phyloP scores from a whole-genome alignment of 768 basidiomycete species.

The Sarcodon sp. region DNA sequence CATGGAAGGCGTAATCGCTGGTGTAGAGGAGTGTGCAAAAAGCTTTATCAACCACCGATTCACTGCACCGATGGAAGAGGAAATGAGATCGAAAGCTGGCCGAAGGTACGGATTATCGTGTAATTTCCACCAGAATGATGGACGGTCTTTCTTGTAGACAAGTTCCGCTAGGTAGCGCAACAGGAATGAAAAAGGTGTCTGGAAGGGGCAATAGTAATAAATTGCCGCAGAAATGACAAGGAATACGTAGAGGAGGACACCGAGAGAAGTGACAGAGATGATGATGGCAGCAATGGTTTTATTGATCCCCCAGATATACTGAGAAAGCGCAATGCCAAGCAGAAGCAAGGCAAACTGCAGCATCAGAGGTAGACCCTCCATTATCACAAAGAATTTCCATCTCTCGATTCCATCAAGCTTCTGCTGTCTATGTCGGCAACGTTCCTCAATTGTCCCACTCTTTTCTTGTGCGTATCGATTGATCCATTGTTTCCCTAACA shows the following conservation, averaged over 20 bases:
- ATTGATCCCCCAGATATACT: slow-evolving; percentile 6
- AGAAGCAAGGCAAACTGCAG: slow-evolving; percentile 12
- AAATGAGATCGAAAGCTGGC: too few species aligned
- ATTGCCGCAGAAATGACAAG: slow-evolving; percentile 10
- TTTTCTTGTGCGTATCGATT: slow-evolving; percentile 1
- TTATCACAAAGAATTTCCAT: slow-evolving; percentile 9
- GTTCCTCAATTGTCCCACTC: slow-evolving; percentile 6
- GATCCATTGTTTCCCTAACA: slow-evolving; percentile 37
- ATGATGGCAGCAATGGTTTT: slow-evolving; percentile 4
- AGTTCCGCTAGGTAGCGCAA: slow-evolving; percentile 5
- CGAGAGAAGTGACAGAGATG: slow-evolving; percentile 6
- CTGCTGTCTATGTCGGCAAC: slow-evolving; percentile 8
- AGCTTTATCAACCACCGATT: too few species aligned
- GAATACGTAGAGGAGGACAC: slow-evolving; percentile 7
- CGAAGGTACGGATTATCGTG: too few species aligned
- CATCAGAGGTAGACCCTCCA: slow-evolving; percentile 8
- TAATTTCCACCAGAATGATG: too few species aligned
- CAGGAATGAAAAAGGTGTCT: slow-evolving; percentile 7
- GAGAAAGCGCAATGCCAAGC: slow-evolving; percentile 8
- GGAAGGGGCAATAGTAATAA: slow-evolving; percentile 8
- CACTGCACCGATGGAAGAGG: too few species aligned
- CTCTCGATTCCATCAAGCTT: slow-evolving; percentile 9
- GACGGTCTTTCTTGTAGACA: too few species aligned
- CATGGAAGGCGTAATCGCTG: too few species aligned
- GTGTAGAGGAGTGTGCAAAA: too few species aligned